Evolutionary conservation across 164 flowering plant genomes (phyloP).

Genomic region (Litsea cubeba): DNA sequence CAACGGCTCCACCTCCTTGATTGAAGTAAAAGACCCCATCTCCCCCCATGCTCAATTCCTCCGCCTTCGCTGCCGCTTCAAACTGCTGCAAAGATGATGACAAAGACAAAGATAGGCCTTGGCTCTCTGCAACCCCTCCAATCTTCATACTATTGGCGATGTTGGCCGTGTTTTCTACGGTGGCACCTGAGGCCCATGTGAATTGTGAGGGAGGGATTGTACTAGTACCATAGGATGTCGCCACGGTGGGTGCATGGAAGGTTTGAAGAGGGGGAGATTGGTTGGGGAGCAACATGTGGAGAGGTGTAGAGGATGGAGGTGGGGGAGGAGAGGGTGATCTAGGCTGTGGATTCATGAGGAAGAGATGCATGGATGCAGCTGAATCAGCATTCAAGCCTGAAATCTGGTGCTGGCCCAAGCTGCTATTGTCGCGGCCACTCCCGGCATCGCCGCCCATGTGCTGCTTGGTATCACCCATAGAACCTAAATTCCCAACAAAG

Average conservation of each 20-base stretch:
- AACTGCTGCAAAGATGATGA: constrained; percentile 59
- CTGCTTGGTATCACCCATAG: constrained; percentile 26
- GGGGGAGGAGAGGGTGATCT: constrained; percentile 46
- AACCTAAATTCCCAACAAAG: constrained; percentile 19
- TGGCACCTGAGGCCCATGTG: constrained; percentile 24
- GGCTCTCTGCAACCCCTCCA: constrained; percentile 42
- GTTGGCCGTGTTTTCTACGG: constrained; percentile 4
- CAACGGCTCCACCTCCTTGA: constrained; percentile 17
- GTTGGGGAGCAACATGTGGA: constrained; percentile 50
- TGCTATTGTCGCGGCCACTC: neutral
- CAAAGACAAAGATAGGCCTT: constrained; percentile 69
- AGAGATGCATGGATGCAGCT: constrained; percentile 96
- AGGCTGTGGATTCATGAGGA: constrained; percentile 70
- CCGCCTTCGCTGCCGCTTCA: constrained; percentile 69
- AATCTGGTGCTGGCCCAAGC: constrained; percentile 40
- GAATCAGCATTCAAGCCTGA: constrained; percentile 59
- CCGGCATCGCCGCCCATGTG: neutral
- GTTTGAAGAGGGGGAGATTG: constrained; percentile 29
- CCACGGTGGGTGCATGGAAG: constrained; percentile 5
- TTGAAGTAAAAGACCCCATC: constrained; percentile 43
- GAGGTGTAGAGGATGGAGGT: constrained; percentile 27
- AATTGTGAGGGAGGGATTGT: constrained; percentile 10
- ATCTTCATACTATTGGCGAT: constrained; percentile 17
- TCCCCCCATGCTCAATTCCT: constrained; percentile 51
- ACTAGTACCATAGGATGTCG: neutral